Evolutionary conservation across 805 yeast species (phyloP), one percentile per base, ranked within the genome.

Genomic region (Candida alai): DNA sequence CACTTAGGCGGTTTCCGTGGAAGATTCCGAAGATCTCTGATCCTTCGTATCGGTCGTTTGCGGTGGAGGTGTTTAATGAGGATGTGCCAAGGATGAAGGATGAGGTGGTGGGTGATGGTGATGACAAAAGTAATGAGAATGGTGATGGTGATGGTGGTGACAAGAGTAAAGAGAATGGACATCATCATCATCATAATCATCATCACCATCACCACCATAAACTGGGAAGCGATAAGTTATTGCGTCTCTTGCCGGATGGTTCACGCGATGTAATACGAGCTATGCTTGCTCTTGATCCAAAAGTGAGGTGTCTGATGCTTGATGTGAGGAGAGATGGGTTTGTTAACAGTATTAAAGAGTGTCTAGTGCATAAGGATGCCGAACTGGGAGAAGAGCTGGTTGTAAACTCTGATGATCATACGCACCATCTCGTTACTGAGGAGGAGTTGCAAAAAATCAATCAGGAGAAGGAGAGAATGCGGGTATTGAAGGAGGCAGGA

Each of bases 1-100:
- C 82, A 2, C 63, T 89, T 45, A 76, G 83, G 45, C 63, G 95
- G 40, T 90, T 90, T 60, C 97, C 98, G 1, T 90, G 98, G 98
- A 87, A 87, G 55, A 74, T 89, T 2, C 96, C 97, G n/a, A 79
- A 81, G 44, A 60, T 65, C 17, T 64, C 76, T 5, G 96, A 89
- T 55, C 78, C 78, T 35, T 79, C 93, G 4, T 90, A 73, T 64
- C 72, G 77, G 37, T 70, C 85, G 41, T 90, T 82, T 52, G 16
- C 30, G 24, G 24, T 37, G 13, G 22, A 26, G 11, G 19, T 23
- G 19, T 19, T 20, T 15, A 15, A 29, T 29, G 3, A 30, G 20
- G 30, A 34, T 21, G 16, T 29, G 7, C 20, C 19, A 11, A 13
- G 10, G 28, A 19, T 19, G 13, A 13, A 24, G 11, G 9, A 12